These are phyloP conservation scores for Diaporthe longicolla DNA, from an alignment of 2,329 filamentous ascomycete species.

Conservation along the genomic window DNA sequence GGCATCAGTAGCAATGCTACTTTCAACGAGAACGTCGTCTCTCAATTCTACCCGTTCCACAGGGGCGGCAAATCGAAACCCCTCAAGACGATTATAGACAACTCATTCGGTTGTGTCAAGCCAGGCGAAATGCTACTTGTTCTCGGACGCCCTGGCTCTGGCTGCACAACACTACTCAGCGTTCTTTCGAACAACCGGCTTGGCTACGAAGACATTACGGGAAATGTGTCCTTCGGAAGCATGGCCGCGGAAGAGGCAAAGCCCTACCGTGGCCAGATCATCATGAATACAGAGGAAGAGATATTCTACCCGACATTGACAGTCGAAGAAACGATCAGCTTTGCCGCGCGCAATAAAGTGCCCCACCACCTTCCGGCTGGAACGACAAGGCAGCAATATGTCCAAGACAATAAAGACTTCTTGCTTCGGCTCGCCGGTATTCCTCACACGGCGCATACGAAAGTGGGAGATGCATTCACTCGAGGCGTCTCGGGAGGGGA, in stretches of 20 bases:
- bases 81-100: conserved; percentile 75
- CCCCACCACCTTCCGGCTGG: conserved; percentile 60
- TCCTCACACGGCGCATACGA: conserved; percentile 73
- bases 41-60: conserved; percentile 69
- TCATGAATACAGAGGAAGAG: conserved; percentile 73
- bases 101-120: conserved; percentile 77
- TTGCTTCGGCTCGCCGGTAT: conserved; percentile 71
- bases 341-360: conserved; percentile 57
- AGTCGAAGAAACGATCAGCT: conserved; percentile 72
- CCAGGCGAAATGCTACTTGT: conserved; percentile 82
- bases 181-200: conserved; percentile 74
- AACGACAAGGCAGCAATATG: conserved; percentile 52
- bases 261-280: conserved; percentile 43
- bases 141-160: conserved; percentile 73
- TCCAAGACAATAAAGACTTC: conserved; percentile 63
- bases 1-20: conserved; percentile 73
- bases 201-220: conserved; percentile 71
- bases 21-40: conserved; percentile 75
- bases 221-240: conserved; percentile 71
- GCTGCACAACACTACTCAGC: conserved; percentile 71
- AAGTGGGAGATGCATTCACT: conserved; percentile 77
- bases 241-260: conserved; percentile 59
- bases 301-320: conserved; percentile 70
- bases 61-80: conserved; percentile 69
- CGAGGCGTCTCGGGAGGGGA: conserved; percentile 74